These are phyloP conservation scores for Annona squamosa DNA, from an alignment of 164 flowering plant species.

Conservation along the genomic window DNA sequence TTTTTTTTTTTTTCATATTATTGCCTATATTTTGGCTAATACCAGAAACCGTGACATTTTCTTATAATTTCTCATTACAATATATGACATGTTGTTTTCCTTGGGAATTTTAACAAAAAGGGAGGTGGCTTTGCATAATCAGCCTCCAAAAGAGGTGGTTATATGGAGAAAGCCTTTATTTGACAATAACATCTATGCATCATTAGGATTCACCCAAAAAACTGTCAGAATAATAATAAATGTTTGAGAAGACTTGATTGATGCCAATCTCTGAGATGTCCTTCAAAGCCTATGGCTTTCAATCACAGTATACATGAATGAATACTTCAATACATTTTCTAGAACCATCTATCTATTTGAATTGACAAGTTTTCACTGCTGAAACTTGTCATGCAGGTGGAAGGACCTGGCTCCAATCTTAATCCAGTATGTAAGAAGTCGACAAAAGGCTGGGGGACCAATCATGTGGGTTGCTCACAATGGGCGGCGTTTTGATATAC, in stretches of 20 bases:
- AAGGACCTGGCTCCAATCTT: conserved; percentile 71
- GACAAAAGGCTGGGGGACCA: conserved; percentile 61
- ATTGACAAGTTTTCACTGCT: neutral
- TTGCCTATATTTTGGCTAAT: too few relatives aligned
- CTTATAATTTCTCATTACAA: too few relatives aligned
- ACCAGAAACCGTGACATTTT: too few relatives aligned
- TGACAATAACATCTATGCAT: neutral
- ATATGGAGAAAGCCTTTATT: too few relatives aligned
- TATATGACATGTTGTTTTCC: too few relatives aligned
- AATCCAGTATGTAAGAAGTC: conserved; percentile 52
- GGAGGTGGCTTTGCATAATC: too few relatives aligned
- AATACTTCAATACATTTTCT: neutral
- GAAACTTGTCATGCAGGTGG: conserved; percentile 47
- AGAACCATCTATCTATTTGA: neutral
- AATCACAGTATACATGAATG: neutral
- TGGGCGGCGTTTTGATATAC: conserved; percentile 73
- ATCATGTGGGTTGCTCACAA: conserved; percentile 72
- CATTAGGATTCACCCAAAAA: neutral
- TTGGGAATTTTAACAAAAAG: too few relatives aligned
- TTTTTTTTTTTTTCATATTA: too few relatives aligned
- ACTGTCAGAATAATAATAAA: neutral
- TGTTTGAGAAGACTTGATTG: neutral
- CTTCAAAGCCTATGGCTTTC: neutral
- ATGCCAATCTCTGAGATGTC: neutral
- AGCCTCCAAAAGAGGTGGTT: too few relatives aligned